Evolutionary conservation across 257 asterid species (phyloP).

Genomic region (Parsonsia alboflavescens): DNA sequence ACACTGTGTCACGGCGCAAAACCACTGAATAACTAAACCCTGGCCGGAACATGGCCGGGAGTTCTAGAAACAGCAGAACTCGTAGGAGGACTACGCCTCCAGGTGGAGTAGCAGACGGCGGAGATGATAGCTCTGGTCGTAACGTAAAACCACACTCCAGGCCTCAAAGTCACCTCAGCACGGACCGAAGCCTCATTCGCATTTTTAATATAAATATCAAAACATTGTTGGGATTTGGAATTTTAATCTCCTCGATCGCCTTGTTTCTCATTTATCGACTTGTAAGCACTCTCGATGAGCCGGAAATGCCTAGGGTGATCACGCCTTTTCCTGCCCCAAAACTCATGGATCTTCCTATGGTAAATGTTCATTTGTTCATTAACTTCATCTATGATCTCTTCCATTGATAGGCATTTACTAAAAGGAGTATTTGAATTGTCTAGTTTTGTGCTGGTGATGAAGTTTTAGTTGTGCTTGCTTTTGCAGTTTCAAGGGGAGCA

Average conservation of each 20-base stretch:
- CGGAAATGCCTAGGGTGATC: slow-evolving; percentile 57
- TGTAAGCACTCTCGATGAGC: slow-evolving; percentile 31
- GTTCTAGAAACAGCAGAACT: slow-evolving; percentile 39
- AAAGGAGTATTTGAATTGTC: neutral
- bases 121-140: slow-evolving; percentile 26
- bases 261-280: slow-evolving; percentile 30
- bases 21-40: neutral
- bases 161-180: slow-evolving; percentile 27
- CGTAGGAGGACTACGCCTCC: slow-evolving; percentile 34
- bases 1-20: neutral
- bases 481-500: slow-evolving; percentile 92
- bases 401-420: neutral
- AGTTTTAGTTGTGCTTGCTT: neutral
- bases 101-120: slow-evolving; percentile 4
- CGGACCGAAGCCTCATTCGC: slow-evolving; percentile 33
- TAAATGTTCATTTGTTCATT: slow-evolving; percentile 10
- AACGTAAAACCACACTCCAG: slow-evolving; percentile 17
- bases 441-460: slow-evolving; percentile 4
- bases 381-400: neutral
- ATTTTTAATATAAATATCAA: slow-evolving; percentile 27
- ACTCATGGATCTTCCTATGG: slow-evolving; percentile 93
- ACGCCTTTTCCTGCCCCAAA: slow-evolving; percentile 92
- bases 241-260: slow-evolving; percentile 35
- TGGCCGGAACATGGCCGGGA: slow-evolving; percentile 44
- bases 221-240: slow-evolving; percentile 29